Base-by-base conservation (phyloP, 441 rosid genomes). In the Pelargonium fulgidum region DNA sequence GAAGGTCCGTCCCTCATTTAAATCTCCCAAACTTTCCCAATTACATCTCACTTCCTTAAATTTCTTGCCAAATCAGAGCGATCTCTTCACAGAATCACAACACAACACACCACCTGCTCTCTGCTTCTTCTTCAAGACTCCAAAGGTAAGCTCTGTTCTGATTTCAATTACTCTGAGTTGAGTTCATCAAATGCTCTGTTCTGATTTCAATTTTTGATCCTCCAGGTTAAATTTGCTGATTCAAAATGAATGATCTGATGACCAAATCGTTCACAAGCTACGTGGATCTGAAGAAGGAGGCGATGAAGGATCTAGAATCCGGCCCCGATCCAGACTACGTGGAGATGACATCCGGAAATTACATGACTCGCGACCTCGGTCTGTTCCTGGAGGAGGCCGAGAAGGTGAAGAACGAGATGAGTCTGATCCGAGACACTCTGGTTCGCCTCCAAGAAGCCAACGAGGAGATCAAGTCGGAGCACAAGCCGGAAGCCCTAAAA, bases 191-290 rank as follows among this genome's bases (percentile, higher is more conserved):
- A n/a, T n/a, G n/a, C n/a, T n/a, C n/a, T n/a, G n/a, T n/a, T n/a
- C n/a, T n/a, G n/a, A n/a, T n/a, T n/a, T n/a, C n/a, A n/a, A n/a
- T n/a, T n/a, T n/a, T n/a, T n/a, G n/a, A n/a, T n/a, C n/a, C n/a
- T n/a, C n/a, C n/a, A n/a, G n/a, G n/a, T n/a, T n/a, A n/a, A n/a
- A n/a, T n/a, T n/a, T n/a, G n/a, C n/a, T n/a, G 52, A 39, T 59
- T 5, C 33, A 82, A 86, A 74, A 94, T 94, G 99, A 94, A 94
- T 78, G 99, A 94, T 64, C 66, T 94, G 52, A 91, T 91, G 97
- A 94, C 99, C 64, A 94, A 94, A 74, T 91, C 99, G 36, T 93
- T 90, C 79, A 76, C 79, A 68, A 93, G 95, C 83, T 89, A 93
- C 65, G 99, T 89, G 22, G 96, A 93, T 67, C 84, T 93, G 48